A percentile compares a stretch with the other conserved stretches of the same genome.
These are phyloP conservation scores for Chlamydomonas urium DNA, from an alignment of 139 green algal species.

Conservation along the genomic window DNA sequence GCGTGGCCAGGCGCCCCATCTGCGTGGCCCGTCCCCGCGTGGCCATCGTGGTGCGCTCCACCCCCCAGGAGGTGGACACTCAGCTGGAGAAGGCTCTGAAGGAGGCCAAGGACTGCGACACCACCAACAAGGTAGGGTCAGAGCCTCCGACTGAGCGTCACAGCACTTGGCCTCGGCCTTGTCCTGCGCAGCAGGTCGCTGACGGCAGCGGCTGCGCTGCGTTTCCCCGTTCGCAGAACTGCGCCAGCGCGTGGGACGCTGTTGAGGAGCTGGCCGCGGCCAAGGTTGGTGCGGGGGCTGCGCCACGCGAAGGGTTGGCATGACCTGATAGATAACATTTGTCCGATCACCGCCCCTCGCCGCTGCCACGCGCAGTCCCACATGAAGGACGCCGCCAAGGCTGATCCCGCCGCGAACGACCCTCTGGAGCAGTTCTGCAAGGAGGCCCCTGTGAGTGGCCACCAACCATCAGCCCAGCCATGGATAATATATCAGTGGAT, in stretches of 20 bases:
- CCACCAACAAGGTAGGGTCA: not conserved
- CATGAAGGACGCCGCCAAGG: conserved; percentile 2
- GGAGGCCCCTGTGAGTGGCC: no score
- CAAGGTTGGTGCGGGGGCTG: no score
- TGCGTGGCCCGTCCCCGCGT: not conserved
- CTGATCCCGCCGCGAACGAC: not conserved
- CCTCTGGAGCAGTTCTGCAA: conserved; percentile 3
- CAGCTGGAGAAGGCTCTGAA: conserved; percentile 13
- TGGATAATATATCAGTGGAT: not conserved
- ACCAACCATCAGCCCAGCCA: not conserved
- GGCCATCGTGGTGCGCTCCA: not conserved
- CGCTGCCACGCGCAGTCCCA: not conserved
- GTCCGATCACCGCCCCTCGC: not conserved
- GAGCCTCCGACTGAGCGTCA: not conserved
- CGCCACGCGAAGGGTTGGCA: not conserved
- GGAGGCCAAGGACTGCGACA: not conserved
- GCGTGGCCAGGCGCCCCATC: not conserved
- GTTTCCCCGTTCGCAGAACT: not conserved
- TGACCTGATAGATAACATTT: not conserved
- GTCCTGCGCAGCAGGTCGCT: not conserved
- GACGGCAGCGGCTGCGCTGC: not conserved
- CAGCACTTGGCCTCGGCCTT: not conserved
- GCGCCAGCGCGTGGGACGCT: not conserved
- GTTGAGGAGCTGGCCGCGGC: not conserved
- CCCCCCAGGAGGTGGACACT: not conserved